Percentiles rank a stretch among this genome's conserved stretches.
Conservation (phyloP, 805 yeast genomes). For the Yarrowia sp. region DNA sequence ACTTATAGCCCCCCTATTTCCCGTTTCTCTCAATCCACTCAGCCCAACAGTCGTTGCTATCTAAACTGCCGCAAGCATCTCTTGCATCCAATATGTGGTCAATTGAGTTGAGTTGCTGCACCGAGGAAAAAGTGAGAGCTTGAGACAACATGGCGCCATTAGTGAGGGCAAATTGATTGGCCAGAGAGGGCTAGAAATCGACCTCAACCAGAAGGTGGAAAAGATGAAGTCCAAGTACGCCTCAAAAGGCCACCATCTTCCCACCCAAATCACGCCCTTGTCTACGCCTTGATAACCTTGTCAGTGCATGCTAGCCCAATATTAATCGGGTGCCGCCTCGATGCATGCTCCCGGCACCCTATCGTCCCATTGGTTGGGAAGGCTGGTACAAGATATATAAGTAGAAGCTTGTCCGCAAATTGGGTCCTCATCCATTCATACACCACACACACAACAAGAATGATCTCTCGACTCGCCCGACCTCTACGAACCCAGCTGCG, state of each 20-base stretch:
- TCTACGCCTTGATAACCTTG: too few relatives aligned
- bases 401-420: background rate
- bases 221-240: too few relatives aligned
- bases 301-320: background rate
- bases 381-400: background rate
- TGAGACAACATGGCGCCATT: conserved; percentile 13
- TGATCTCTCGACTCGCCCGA: conserved; percentile 13
- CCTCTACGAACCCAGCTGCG: conserved; percentile 20
- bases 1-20: background rate
- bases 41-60: background rate
- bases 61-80: background rate
- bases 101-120: conserved; percentile 21
- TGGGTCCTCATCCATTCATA: too few relatives aligned
- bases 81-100: background rate
- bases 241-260: too few relatives aligned
- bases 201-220: too few relatives aligned
- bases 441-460: background rate
- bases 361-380: conserved; percentile 17
- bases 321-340: conserved; percentile 5
- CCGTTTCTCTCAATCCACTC: too few relatives aligned
- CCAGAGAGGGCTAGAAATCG: too few relatives aligned
- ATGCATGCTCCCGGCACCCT: conserved; percentile 13
- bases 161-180: background rate
- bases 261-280: too few relatives aligned
- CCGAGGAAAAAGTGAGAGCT: conserved; percentile 2